phyloP scores from a whole-genome alignment of 1,139 yeast genomes.

The Diutina scorzettiae region DNA sequence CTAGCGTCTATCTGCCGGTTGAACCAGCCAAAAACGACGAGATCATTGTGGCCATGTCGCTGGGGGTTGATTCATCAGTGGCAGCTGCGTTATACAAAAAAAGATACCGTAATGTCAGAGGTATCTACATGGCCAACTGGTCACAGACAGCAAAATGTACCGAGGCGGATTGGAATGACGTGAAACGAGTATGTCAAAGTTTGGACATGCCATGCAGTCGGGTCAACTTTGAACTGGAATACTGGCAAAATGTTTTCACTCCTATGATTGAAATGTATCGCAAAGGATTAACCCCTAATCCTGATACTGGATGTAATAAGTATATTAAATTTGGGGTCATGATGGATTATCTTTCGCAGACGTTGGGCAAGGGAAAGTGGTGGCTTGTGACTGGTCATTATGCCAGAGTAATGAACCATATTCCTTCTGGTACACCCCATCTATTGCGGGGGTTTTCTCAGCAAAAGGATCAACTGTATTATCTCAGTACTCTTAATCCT shows the following conservation, averaged over 20 bases:
- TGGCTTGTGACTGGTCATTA: conserved; percentile 96
- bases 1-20: conserved; percentile 18
- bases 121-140: conserved; percentile 95
- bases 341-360: conserved; percentile 36
- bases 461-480: conserved; percentile 84
- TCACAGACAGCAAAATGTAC: conserved; percentile 57
- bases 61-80: conserved; percentile 93
- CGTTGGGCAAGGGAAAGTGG: conserved; percentile 33
- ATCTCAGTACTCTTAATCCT: conserved; percentile 56
- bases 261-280: conserved; percentile 77
- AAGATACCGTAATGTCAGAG: conserved; percentile 45
- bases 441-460: conserved; percentile 48
- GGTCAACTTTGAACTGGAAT: conserved; percentile 78
- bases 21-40: conserved; percentile 42
- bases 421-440: conserved; percentile 21
- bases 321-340: conserved; percentile 79
- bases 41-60: conserved; percentile 82
- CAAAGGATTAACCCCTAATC: conserved; percentile 81
- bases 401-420: conserved; percentile 40
- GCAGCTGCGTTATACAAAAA: conserved; percentile 62
- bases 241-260: conserved; percentile 84
- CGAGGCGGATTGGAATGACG: conserved; percentile 86
- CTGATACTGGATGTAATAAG: conserved; percentile 82
- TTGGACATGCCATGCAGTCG: conserved; percentile 60
- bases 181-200: conserved; percentile 47